Evolutionary conservation across 306 rosid species (phyloP).

Genomic region (Senna siamea): DNA sequence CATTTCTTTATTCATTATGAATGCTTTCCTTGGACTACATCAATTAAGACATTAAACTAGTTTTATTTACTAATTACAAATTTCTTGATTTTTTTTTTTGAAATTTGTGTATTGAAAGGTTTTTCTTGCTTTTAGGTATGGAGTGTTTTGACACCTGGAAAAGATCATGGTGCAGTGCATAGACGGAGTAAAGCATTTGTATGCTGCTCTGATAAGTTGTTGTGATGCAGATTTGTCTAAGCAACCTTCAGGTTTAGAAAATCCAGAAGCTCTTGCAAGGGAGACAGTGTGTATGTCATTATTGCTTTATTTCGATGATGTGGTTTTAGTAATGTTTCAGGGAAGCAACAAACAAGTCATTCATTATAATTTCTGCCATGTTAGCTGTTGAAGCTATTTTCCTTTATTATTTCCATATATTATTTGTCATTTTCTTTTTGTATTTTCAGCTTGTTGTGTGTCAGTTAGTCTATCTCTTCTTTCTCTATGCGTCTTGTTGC

Average conservation of each 20-base stretch:
- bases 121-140: conserved; percentile 64
- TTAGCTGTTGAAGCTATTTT: background rate
- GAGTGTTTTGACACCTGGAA: conserved; percentile 69
- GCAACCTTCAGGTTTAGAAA: conserved; percentile 67
- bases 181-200: conserved; percentile 79
- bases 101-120: background rate
- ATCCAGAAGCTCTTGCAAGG: conserved; percentile 89
- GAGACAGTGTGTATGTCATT: conserved; percentile 82
- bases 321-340: conserved; percentile 31
- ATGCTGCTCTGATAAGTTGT: conserved; percentile 58
- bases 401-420: background rate
- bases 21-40: too few species aligned
- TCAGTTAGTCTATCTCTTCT: background rate
- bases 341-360: conserved; percentile 24
- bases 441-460: conserved; percentile 13
- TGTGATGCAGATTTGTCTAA: conserved; percentile 56
- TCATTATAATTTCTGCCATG: conserved; percentile 14
- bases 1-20: too few species aligned
- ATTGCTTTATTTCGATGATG: conserved; percentile 31
- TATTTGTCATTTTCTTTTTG: background rate
- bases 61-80: too few species aligned
- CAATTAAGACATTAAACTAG: too few species aligned
- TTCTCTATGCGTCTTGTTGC: conserved; percentile 10
- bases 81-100: conserved; percentile 13
- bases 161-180: conserved; percentile 86